Percentiles rank a stretch among this genome's conserved stretches.
phyloP scores from a whole-genome alignment of 805 yeast genomes.

The Cyberlindnera subsufficiens region DNA sequence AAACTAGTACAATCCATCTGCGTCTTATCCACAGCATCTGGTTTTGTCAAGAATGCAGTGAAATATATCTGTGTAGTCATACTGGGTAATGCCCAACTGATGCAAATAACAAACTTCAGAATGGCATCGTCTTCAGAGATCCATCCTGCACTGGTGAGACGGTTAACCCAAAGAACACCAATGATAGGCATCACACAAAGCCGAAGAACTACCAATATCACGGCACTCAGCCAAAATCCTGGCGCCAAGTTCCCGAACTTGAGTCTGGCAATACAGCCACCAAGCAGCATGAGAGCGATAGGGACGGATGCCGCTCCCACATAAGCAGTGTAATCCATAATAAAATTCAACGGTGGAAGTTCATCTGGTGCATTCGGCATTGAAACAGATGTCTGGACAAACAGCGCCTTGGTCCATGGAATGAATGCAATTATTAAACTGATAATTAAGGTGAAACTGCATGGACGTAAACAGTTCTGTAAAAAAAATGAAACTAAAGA shows the following conservation, averaged over 20 bases:
- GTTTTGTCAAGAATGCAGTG: conserved; percentile 75
- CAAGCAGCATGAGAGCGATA: conserved; percentile 71
- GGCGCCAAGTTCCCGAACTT: conserved; percentile 51
- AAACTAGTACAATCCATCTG: conserved; percentile 85
- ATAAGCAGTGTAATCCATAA: conserved; percentile 77
- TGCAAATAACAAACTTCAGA: conserved; percentile 65
- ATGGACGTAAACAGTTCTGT: conserved; percentile 62
- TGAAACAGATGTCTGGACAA: conserved; percentile 42
- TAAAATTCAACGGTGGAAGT: conserved; percentile 75
- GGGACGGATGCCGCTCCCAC: conserved; percentile 89
- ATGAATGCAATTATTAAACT: conserved; percentile 69
- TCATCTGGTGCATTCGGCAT: conserved; percentile 80
- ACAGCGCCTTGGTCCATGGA: conserved; percentile 76
- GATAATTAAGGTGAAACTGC: conserved; percentile 59
- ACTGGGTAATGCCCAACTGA: conserved; percentile 77
- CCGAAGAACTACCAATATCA: conserved; percentile 49
- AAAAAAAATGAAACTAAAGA: conserved; percentile 31
- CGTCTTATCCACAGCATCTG: conserved; percentile 42
- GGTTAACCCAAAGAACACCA: conserved; percentile 63
- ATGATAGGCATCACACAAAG: conserved; percentile 72
- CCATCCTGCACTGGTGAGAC: conserved; percentile 58
- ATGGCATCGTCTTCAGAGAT: conserved; percentile 42
- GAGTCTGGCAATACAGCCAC: conserved; percentile 83
- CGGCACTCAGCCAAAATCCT: conserved; percentile 68
- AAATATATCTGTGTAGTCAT: conserved; percentile 86